Percentiles rank a stretch among this genome's conserved stretches.
Conservation (phyloP, 2,329 filamentous ascomycete genomes). For the Pseudogymnoascus sp. region DNA sequence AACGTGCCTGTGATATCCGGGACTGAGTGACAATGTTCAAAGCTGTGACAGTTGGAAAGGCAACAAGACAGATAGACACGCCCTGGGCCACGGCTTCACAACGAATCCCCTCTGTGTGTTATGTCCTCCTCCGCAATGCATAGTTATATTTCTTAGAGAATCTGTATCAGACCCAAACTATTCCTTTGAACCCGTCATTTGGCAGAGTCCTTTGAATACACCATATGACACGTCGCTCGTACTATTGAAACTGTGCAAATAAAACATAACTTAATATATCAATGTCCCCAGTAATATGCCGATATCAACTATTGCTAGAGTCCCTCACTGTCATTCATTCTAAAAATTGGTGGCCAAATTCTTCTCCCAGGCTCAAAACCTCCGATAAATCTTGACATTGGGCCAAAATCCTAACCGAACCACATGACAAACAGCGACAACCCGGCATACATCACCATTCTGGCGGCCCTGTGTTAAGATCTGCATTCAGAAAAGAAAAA, state of each 20-base stretch:
- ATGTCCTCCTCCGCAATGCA: not conserved
- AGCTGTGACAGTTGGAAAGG: not conserved
- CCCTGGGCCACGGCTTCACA: not conserved
- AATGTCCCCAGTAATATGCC: not conserved
- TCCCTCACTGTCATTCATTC: not conserved
- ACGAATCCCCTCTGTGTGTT: not conserved
- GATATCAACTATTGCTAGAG: not conserved
- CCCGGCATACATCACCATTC: conserved; percentile 1
- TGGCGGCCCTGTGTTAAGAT: not conserved
- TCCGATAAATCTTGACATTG: conserved; percentile 7
- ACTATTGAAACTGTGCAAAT: not conserved
- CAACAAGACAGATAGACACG: not conserved
- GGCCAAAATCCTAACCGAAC: conserved; percentile 10
- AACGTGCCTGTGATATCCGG: not conserved
- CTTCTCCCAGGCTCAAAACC: not conserved
- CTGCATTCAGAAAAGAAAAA: not conserved
- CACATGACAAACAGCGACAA: conserved; percentile 8
- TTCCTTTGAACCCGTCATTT: not conserved
- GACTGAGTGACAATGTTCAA: conserved; percentile 1
- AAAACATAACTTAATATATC: not conserved
- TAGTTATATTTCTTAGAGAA: not conserved
- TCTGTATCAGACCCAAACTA: not conserved
- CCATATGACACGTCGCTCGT: not conserved
- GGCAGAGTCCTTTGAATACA: not conserved
- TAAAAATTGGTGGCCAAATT: conserved; percentile 1